phyloP scores from a whole-genome alignment of 2,329 filamentous ascomycete species.

The Lecanicillium sp. region DNA sequence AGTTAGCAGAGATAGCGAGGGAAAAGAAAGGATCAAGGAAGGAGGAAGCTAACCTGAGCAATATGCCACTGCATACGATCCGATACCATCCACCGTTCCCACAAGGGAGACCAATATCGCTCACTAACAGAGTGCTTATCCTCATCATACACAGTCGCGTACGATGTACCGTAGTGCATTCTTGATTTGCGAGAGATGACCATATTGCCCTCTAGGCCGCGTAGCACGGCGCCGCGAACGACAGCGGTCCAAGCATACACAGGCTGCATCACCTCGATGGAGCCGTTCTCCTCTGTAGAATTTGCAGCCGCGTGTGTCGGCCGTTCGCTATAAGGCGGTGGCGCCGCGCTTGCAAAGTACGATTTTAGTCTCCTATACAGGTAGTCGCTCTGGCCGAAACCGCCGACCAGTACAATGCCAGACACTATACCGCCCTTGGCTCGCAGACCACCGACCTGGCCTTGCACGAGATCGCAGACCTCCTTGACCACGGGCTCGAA shows the following conservation, averaged over 20 bases:
- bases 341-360: conserved; percentile 55
- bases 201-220: conserved; percentile 71
- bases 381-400: conserved; percentile 74
- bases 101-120: conserved; percentile 71
- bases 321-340: conserved; percentile 58
- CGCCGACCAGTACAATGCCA: conserved; percentile 75
- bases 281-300: conserved; percentile 40
- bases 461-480: conserved; percentile 59
- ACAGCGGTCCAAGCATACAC: conserved; percentile 78
- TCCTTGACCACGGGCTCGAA: conserved; percentile 69
- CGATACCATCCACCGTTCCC: conserved; percentile 77
- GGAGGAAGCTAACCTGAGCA: conserved; percentile 55
- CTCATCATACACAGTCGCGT: conserved; percentile 74
- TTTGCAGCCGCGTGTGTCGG: conserved; percentile 55
- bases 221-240: conserved; percentile 66
- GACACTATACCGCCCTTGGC: conserved; percentile 55
- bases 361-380: conserved; percentile 63
- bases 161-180: conserved; percentile 74
- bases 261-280: conserved; percentile 74
- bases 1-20: conserved; percentile 6
- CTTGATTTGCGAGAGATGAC: conserved; percentile 67
- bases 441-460: conserved; percentile 57
- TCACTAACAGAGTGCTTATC: conserved; percentile 65
- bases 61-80: conserved; percentile 85
- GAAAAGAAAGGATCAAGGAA: no score